Evolutionary conservation across 331 rosid species (phyloP).

Genomic region (Quercus phellos): DNA sequence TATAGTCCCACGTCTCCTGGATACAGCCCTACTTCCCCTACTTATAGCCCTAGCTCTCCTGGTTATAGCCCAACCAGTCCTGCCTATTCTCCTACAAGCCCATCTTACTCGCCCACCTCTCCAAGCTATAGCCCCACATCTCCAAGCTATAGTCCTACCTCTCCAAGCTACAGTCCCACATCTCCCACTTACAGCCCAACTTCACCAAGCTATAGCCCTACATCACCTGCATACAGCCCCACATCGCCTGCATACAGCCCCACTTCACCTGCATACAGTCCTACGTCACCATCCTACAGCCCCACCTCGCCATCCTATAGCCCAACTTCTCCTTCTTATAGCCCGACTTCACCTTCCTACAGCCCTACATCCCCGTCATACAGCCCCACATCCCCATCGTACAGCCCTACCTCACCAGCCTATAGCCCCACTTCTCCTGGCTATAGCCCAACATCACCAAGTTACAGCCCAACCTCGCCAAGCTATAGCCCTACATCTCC

Average conservation of each 20-base stretch:
- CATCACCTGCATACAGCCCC: slow-evolving; percentile 61
- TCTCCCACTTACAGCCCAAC: slow-evolving; percentile 81
- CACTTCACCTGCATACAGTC: slow-evolving; percentile 55
- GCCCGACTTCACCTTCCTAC: slow-evolving; percentile 81
- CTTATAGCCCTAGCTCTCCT: slow-evolving; percentile 97
- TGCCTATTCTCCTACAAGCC: slow-evolving; percentile 96
- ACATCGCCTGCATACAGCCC: slow-evolving; percentile 77
- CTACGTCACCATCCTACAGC: slow-evolving; percentile 56
- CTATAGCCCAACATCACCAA: slow-evolving; percentile 70
- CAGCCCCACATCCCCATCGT: slow-evolving; percentile 67
- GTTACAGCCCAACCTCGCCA: slow-evolving; percentile 42
- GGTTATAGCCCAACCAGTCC: slow-evolving; percentile 98
- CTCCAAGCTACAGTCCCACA: slow-evolving; percentile 79
- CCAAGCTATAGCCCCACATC: slow-evolving; percentile 89
- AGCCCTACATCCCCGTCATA: slow-evolving; percentile 69
- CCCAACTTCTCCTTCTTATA: slow-evolving; percentile 78
- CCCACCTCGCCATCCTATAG: slow-evolving; percentile 67
- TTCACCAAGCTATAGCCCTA: slow-evolving; percentile 73
- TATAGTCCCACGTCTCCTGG: slow-evolving; percentile 96
- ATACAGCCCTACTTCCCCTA: slow-evolving; percentile 74
- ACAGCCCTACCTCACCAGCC: slow-evolving; percentile 66
- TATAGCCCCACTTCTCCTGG: slow-evolving; percentile 59
- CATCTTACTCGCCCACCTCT: slow-evolving; percentile 87
- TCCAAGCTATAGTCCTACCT: slow-evolving; percentile 76
- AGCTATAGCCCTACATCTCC: slow-evolving; percentile 62